phyloP scores from a whole-genome alignment of 176 grass and related monocot genomes.

The Microstegium vimineum region DNA sequence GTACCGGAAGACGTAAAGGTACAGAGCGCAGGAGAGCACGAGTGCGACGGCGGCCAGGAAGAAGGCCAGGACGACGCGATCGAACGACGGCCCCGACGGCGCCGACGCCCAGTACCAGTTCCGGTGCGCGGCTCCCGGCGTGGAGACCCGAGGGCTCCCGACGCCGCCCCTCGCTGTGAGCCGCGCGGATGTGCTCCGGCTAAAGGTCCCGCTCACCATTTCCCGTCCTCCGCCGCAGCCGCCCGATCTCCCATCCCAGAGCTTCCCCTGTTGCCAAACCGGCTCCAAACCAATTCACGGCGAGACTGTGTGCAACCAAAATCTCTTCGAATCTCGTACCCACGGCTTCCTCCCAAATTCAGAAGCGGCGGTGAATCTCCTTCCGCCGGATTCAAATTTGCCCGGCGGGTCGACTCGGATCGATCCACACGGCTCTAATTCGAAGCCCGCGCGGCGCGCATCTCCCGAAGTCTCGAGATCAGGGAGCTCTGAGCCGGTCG shows the following conservation, averaged over 20 bases:
- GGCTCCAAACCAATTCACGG: not conserved
- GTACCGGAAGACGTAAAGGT: constrained; percentile 60
- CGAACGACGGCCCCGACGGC: constrained; percentile 41
- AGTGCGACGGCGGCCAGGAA: constrained; percentile 52
- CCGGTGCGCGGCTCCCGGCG: constrained; percentile 31
- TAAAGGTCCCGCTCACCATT: constrained; percentile 68
- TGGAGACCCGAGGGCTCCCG: constrained; percentile 53
- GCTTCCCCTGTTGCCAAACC: not conserved
- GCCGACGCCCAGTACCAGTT: constrained; percentile 59
- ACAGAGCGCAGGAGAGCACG: constrained; percentile 51
- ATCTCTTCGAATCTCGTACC: not conserved
- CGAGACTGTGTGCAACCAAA: not conserved
- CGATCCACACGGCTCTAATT: not conserved
- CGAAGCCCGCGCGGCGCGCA: not conserved
- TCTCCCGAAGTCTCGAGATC: not conserved
- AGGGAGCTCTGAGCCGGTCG: not conserved
- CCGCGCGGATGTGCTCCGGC: constrained; percentile 53
- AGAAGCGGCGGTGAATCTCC: not conserved
- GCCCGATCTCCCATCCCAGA: constrained; percentile 43
- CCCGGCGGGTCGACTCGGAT: not conserved
- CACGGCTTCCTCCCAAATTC: not conserved
- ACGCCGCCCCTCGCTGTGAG: constrained; percentile 49
- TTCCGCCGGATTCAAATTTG: not conserved
- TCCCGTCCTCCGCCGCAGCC: not conserved
- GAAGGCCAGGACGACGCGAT: constrained; percentile 42